Percentiles rank a stretch among this genome's conserved stretches.
Evolutionary conservation across 78 protist species (phyloP).

Genomic region (Dictyostelium capitatum): DNA sequence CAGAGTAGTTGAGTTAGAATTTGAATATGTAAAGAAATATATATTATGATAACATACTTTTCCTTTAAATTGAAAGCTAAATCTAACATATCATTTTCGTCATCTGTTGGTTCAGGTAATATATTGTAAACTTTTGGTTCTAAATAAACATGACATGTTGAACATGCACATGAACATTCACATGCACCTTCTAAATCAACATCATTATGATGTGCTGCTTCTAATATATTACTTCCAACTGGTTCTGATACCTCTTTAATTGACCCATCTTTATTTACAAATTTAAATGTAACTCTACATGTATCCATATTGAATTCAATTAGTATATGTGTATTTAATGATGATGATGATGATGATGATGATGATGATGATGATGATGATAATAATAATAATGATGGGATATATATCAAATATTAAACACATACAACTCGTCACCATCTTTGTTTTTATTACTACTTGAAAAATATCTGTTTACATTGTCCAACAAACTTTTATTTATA

Average conservation of each 20-base stretch:
- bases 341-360: too few species aligned
- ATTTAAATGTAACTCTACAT: slow-evolving; percentile 48
- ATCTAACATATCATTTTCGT: slow-evolving; percentile 96
- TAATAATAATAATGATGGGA: not conserved
- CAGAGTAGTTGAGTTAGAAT: not conserved
- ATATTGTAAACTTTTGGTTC: slow-evolving; percentile 75
- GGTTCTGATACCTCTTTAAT: slow-evolving; percentile 18
- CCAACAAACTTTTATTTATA: too few species aligned
- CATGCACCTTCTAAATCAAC: slow-evolving; percentile 95
- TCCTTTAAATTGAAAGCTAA: slow-evolving; percentile 90
- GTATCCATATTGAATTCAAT: too few species aligned
- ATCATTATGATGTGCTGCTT: slow-evolving; percentile 90
- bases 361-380: too few species aligned
- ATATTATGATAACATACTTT: slow-evolving; percentile 52
- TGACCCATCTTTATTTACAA: slow-evolving; percentile 76
- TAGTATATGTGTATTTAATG: too few species aligned
- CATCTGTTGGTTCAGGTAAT: slow-evolving; percentile 92
- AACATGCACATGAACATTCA: slow-evolving; percentile 96
- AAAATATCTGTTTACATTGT: not conserved
- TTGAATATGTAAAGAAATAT: not conserved
- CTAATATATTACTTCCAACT: slow-evolving; percentile 78
- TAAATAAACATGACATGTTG: slow-evolving; percentile 95
- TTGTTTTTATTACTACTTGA: not conserved
- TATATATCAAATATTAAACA: too few species aligned
- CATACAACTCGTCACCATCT: not conserved